Conservation (phyloP, 805 yeast genomes). For the Kluyveromyces lactis region DNA sequence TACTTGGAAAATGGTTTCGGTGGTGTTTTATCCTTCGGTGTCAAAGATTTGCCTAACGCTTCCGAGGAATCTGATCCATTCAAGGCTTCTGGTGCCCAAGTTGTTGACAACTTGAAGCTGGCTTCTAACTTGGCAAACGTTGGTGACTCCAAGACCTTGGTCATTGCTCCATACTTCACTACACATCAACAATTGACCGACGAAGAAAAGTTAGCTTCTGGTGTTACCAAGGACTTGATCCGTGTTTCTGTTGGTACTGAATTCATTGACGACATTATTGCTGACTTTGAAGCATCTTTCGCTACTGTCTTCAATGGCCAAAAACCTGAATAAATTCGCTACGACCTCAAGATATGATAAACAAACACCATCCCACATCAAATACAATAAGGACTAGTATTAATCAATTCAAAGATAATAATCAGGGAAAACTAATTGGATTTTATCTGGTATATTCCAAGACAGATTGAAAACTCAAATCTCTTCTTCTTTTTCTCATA, state of each 20-base stretch:
- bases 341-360: background rate
- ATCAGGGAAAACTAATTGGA: background rate
- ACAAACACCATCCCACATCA: background rate
- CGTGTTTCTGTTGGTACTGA: conserved; percentile 91
- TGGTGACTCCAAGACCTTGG: conserved; percentile 92
- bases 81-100: conserved; percentile 69
- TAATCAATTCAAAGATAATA: too few species aligned
- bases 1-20: conserved; percentile 78
- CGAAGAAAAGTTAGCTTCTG: conserved; percentile 72
- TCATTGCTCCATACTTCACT: conserved; percentile 92
- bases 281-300: conserved; percentile 82
- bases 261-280: conserved; percentile 83
- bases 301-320: conserved; percentile 41
- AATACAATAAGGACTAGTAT: too few species aligned
- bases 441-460: background rate
- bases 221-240: conserved; percentile 82
- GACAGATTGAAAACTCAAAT: background rate
- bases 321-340: conserved; percentile 9
- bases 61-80: conserved; percentile 51
- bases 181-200: conserved; percentile 88
- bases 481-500: too few species aligned
- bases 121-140: conserved; percentile 94
- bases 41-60: conserved; percentile 46
- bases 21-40: conserved; percentile 84
- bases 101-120: conserved; percentile 74